These are phyloP conservation scores for Gossypium aridum DNA, from an alignment of 441 rosid genomes.

Conservation along the genomic window DNA sequence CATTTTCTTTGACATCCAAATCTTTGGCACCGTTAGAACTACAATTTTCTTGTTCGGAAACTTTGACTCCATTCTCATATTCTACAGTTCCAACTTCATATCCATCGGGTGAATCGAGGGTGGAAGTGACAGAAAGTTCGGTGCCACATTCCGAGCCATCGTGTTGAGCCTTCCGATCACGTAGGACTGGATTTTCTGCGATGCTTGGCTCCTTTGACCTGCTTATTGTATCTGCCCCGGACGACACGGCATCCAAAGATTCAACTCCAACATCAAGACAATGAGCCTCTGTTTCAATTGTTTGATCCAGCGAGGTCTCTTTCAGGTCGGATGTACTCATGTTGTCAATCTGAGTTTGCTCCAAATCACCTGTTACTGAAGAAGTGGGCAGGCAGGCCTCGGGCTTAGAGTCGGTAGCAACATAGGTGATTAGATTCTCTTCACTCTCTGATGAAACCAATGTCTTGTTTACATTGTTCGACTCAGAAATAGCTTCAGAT, in stretches of 20 bases:
- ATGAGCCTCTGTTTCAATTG: conserved; percentile 17
- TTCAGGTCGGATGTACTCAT: conserved; percentile 26
- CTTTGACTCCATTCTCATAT: conserved; percentile 30
- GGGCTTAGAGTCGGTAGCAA: conserved; percentile 27
- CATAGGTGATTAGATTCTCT: conserved; percentile 34
- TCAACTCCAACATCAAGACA: conserved; percentile 34
- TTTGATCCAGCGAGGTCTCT: conserved; percentile 35
- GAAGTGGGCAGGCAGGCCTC: conserved; percentile 22
- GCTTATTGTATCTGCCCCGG: background rate
- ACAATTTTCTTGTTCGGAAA: conserved; percentile 25
- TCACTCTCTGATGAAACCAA: conserved; percentile 28
- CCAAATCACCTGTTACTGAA: conserved; percentile 21
- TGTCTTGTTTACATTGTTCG: conserved; percentile 22
- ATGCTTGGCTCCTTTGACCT: conserved; percentile 8
- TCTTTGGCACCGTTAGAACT: conserved; percentile 21
- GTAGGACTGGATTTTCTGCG: conserved; percentile 25
- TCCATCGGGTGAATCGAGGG: conserved; percentile 78
- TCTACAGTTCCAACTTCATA: conserved; percentile 50
- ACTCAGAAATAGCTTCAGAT: conserved; percentile 28
- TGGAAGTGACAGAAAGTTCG: conserved; percentile 81
- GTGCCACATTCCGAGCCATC: conserved; percentile 86
- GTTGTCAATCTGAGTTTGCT: conserved; percentile 30
- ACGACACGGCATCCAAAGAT: conserved; percentile 19
- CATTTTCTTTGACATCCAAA: conserved; percentile 31
- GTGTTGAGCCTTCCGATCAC: conserved; percentile 27